Evolutionary conservation across 1,139 yeast genomes (phyloP), one percentile per base, ranked within the genome.

Genomic region (Zygosaccharomyces pseudobailii): DNA sequence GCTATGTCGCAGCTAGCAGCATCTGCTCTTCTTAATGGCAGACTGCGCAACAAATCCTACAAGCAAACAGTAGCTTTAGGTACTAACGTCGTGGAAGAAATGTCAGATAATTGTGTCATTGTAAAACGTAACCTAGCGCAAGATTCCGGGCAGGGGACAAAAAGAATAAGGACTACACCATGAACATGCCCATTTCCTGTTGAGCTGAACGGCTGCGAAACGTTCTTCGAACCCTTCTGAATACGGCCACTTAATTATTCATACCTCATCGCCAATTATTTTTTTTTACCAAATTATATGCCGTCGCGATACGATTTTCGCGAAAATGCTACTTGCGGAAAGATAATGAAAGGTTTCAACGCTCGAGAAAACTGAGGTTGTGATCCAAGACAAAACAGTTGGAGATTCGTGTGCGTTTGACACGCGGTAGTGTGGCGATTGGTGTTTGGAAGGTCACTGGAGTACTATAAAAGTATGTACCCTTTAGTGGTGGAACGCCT

Each of bases 31-130:
- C 70, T 85, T 34, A 84, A 77, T 57, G 96, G 96, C 0, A 73
- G 87, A 55, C 70, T 89, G 54, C 74, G 96, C 52, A 70, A 76
- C 27, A 78, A 79, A 58, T 80, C 89, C 51, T 82, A 81, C 61
- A 84, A 84, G 55, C 92, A 85, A 62, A 78, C 84, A 0, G 70
- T 84, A 5, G 71, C 71, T 40, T 65, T 78, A 2, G 82, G 78
- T 25, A 38, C 41, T 3, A 38, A 38, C 22, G 41, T 38, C 24
- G 41, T 38, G 13, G 50, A 49, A 1, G 46, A 54, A 6, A 31
- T 36, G 34, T 36, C 24, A 30, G 50, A 32, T 34, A 40, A 40
- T 36, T 54, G 61, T 37, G 37, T 46, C 41, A 53, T 34, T 33
- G 52, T 62, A 9, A 37, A 47, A 24, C 57, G 57, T 23, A 42